Conservation (phyloP, 257 asterid genomes). For the Nicotiana attenuata region DNA sequence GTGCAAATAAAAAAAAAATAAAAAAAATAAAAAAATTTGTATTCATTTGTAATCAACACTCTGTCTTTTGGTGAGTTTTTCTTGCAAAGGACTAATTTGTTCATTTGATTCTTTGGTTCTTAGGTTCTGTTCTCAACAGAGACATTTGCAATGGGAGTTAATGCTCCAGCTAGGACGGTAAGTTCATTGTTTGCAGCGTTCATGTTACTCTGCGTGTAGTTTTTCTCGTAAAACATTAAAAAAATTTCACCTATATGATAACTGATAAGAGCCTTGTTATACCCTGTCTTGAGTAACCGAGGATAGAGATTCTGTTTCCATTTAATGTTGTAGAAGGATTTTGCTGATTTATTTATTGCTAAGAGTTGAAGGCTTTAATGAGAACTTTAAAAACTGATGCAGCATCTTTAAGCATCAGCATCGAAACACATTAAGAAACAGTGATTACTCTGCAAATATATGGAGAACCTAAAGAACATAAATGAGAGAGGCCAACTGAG, state of each 20-base stretch:
- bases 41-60: background rate
- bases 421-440: background rate
- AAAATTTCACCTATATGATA: too few species aligned
- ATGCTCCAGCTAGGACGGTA: conserved; percentile 99
- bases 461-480: background rate
- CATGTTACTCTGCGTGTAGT: background rate
- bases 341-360: background rate
- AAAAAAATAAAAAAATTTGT: too few species aligned
- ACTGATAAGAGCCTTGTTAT: too few species aligned
- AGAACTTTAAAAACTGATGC: background rate
- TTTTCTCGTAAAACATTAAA: background rate
- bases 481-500: background rate
- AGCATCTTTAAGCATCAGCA: background rate
- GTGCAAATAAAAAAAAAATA: too few species aligned
- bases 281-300: background rate
- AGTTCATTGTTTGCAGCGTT: conserved; percentile 18
- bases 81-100: conserved; percentile 8
- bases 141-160: conserved; percentile 99
- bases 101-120: conserved; percentile 16
- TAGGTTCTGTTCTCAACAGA: conserved; percentile 93
- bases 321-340: background rate
- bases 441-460: conserved; percentile 2
- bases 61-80: background rate
- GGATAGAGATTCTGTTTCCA: background rate
- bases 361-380: background rate